Base-by-base conservation (phyloP, 805 yeast species). In the Jamesozyma gamospora region DNA sequence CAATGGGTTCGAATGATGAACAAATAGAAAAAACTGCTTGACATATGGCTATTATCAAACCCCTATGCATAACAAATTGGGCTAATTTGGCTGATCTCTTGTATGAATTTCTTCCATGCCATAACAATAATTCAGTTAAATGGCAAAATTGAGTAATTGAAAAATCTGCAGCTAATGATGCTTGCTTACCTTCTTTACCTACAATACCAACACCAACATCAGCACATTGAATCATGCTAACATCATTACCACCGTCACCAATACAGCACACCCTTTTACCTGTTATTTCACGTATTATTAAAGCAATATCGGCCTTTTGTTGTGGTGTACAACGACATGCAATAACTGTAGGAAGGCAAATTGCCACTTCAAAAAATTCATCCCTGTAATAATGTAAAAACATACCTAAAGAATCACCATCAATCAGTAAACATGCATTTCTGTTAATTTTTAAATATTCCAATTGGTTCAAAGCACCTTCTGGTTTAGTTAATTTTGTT, bases 231-330 rank as follows among this genome's bases (percentile, higher is more conserved):
- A 92, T 92, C 99, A 92, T 92, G 51, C 94, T 83, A 27, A 92
- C 99, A 63, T 92, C 99, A 55, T 92, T 92, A 52, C 99, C 99
- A 53, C 99, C 99, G 62, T 92, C 99, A 41, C 99, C 99, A 49
- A 92, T 94, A 55, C 97, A 92, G 49, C 97, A 90, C 2, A 90
- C 96, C 37, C 98, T 68, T 55, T 84, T 85, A 4, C 85, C 84
- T 0, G 97, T 92, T 25, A 75, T 64, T 43, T 74, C 74, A 52
- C 88, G 74, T 47, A 92, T 92, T 47, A 81, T 66, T 19, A 74
- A 51, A 0, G 97, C 96, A 40, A 94, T 83, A 56, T 92, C 97
- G 0, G 97, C 97, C 59, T 92, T 92, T 55, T 92, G 99, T 61
- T 94, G 97, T 0, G 99, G 99, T 0, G 96, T 80, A 64, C 99